Conservation (phyloP, 495 filamentous ascomycete genomes). For the Aspergillus heteromorphus region DNA sequence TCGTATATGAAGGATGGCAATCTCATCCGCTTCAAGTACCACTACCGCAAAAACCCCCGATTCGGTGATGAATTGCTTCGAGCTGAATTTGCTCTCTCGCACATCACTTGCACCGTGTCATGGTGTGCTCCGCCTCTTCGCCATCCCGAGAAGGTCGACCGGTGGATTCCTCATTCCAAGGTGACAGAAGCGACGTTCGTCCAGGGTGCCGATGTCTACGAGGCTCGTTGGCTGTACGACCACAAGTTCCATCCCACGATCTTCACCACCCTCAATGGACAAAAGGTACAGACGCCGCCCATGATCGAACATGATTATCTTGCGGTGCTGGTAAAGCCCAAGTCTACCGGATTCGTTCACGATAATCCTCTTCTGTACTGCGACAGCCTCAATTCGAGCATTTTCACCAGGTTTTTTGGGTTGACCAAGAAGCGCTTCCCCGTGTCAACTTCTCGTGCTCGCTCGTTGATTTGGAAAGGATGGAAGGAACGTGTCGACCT, state of each 20-base stretch:
- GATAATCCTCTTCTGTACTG: constrained; percentile 55
- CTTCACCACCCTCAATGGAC: constrained; percentile 52
- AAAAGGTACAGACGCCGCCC: constrained; percentile 49
- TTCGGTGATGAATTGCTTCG: constrained; percentile 54
- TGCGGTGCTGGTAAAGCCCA: constrained; percentile 50
- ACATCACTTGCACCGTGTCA: constrained; percentile 51
- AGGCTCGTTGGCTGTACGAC: constrained; percentile 54
- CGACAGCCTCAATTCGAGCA: constrained; percentile 40
- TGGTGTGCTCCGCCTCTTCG: constrained; percentile 53
- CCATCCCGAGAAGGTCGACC: constrained; percentile 48
- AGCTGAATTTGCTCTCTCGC: constrained; percentile 50
- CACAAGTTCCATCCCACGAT: constrained; percentile 60
- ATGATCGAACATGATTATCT: constrained; percentile 56
- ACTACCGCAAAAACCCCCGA: constrained; percentile 52
- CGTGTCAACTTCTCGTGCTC: constrained; percentile 52
- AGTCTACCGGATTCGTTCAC: constrained; percentile 46
- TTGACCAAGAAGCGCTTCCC: constrained; percentile 46
- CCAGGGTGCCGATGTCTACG: constrained; percentile 48
- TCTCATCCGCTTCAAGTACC: constrained; percentile 51
- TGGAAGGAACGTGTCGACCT: constrained; percentile 57
- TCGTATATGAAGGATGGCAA: constrained; percentile 53
- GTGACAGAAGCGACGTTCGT: constrained; percentile 56
- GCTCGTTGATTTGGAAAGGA: constrained; percentile 58
- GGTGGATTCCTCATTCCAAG: constrained; percentile 56
- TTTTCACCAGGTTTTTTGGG: constrained; percentile 42